Evolutionary conservation across 2,329 filamentous ascomycete species (phyloP), one percentile per base, ranked within the genome.

Genomic region (Diaporthe ilicicola): DNA sequence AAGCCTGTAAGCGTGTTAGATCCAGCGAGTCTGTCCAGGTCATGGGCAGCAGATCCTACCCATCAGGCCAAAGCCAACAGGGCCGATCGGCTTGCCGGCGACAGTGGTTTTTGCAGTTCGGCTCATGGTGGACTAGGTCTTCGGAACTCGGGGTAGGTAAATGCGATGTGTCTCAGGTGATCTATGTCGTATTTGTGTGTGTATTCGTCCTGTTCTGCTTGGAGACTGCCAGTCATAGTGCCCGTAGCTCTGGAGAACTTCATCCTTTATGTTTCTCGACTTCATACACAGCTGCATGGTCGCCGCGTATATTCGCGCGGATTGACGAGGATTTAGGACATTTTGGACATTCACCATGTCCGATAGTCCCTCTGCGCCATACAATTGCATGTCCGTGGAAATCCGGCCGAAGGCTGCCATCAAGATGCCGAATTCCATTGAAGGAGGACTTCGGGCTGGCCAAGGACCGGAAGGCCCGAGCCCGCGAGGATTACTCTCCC

Each of bases 1-100:
- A 72, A 48, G 37, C 62, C 71, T 72, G 15, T 4, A 4, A 19
- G 34, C 0, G 7, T 48, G 50, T 44, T 15, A 37, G 70, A 15
- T 19, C 66, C 29, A 51, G 7, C 29, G 13, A 17, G 15, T 2
- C 10, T 44, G 19, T 13, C 19, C n/a, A 19, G 48, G 29, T 27
- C 53, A n/a, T 24, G 27, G 6, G n/a, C 4, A 13, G 27, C 13
- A 24, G 15, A 8, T 82, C 74, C 82, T 85, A 69, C 82, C 80
- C 24, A 84, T 83, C 1, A 79, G 76, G 37, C 80, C 78, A 39
- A 76, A 72, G 13, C 76, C 75, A 56, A 68, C 66, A 27, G 29
- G 44, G 17, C 56, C 65, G n/a, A 72, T 46, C 15, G 39, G 27
- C 70, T 68, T 62, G 3, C 72, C 69, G 24, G 54, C 29, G 53